A percentile compares a stretch with the other conserved stretches of the same genome.
Conservation (phyloP, 1,284 basidiomycete species). For the Irpex rosettiformis region DNA sequence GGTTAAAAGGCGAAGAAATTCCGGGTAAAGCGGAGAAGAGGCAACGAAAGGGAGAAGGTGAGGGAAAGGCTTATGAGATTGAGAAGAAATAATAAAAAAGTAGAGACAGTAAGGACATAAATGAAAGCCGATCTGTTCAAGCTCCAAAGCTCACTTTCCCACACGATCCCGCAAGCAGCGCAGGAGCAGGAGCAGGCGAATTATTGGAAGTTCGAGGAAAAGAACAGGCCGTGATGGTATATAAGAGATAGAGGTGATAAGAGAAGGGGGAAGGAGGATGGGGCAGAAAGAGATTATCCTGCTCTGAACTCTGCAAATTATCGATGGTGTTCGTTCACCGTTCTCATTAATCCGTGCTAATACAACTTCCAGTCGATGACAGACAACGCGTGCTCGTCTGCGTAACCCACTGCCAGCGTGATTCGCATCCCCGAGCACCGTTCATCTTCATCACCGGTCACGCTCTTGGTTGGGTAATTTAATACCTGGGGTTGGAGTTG, state of each 20-base stretch:
- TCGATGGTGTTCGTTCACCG: background rate
- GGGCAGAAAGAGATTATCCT: slow-evolving; percentile 3
- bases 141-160: background rate
- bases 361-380: background rate
- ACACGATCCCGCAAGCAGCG: background rate
- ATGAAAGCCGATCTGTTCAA: slow-evolving; percentile 10
- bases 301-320: background rate
- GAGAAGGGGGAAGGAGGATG: background rate
- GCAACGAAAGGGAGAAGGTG: background rate
- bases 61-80: background rate
- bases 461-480: slow-evolving; percentile 7
- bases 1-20: background rate
- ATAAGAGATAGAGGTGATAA: background rate
- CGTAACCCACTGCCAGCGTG: slow-evolving; percentile 13
- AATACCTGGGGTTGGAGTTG: slow-evolving; percentile 26
- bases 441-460: background rate
- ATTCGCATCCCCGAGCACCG: slow-evolving; percentile 4
- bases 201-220: background rate
- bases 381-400: background rate
- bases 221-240: slow-evolving; percentile 12
- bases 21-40: background rate
- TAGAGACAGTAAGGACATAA: slow-evolving; percentile 15
- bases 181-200: background rate
- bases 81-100: slow-evolving; percentile 4
- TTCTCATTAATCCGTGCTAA: slow-evolving; percentile 4